Evolutionary conservation across 2,329 filamentous ascomycete species (phyloP), one percentile per base, ranked within the genome.

Genomic region (Fusarium liriodendri): DNA sequence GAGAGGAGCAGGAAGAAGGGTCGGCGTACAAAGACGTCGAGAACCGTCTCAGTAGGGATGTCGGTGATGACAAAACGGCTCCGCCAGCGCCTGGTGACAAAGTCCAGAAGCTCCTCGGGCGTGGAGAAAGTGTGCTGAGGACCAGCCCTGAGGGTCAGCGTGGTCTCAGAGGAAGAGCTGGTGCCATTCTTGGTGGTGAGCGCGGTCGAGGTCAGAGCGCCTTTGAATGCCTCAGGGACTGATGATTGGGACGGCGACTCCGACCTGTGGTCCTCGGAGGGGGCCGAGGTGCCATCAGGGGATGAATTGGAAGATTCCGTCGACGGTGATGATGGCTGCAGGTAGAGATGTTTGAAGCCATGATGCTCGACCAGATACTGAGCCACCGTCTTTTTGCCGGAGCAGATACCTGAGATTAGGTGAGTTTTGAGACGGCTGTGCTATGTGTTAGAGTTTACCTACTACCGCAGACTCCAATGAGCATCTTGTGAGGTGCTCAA

Each of bases 1-100:
- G 94, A 96, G 79, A 99, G 87, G 37, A 98, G 90, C 59, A 99
- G 89, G 86, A 98, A 98, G 85, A 98, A 98, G 1, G 97, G 97
- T 9, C 97, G 90, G 22, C 92, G 89, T 69, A 92, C 85, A 60
- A 98, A 90, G 27, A 91, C 88, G 77, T 98, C 94, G 6, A 98
- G 89, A 9, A 92, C 89, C 4, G 83, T 82, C 76, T 95, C 93
- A 75, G 92, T 90, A 84, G 91, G 90, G 72, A 98, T 91, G 79
- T 97, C 93, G 4, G 93, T 97, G 3, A 92, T 97, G 18, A 98
- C 94, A 89, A 94, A 99, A 64, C 92, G 90, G 66, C 92, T 89
- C 73, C 89, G 90, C 97, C 97, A 99, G 81, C 90, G 87, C 80
- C 90, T 90, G 5, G 96, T 98, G 66, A 97, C 94, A 79, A 94